These are phyloP conservation scores for Aspergillus fructus DNA, from an alignment of 2,329 filamentous ascomycete species.

Conservation along the genomic window DNA sequence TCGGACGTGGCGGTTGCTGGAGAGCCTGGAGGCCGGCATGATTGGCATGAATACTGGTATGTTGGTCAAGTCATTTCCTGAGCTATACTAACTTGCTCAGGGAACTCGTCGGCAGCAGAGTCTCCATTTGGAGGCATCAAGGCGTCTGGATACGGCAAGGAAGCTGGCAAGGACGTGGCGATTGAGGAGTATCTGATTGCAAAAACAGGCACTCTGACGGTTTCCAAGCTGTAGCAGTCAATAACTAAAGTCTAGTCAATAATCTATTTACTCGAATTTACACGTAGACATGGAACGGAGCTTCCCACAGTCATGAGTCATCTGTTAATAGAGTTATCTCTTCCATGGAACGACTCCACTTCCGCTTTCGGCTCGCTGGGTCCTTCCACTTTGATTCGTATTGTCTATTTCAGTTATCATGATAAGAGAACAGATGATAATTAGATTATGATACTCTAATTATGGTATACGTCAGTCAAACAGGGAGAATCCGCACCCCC, in stretches of 20 bases:
- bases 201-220: conserved; percentile 23
- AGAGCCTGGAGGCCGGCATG: conserved; percentile 20
- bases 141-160: conserved; percentile 48
- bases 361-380: too few relatives aligned
- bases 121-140: conserved; percentile 22
- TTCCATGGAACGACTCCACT: too few relatives aligned
- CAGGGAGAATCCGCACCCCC: background rate
- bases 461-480: background rate
- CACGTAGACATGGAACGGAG: too few relatives aligned
- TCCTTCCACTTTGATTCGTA: too few relatives aligned
- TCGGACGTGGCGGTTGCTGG: conserved; percentile 10
- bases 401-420: too few relatives aligned
- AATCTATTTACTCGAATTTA: too few relatives aligned
- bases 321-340: too few relatives aligned
- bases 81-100: background rate
- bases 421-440: too few relatives aligned
- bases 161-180: conserved; percentile 48
- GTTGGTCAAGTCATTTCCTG: too few relatives aligned
- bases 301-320: too few relatives aligned
- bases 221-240: background rate
- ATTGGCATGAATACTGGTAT: conserved; percentile 23
- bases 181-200: conserved; percentile 33
- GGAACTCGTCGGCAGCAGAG: conserved; percentile 23
- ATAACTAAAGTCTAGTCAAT: too few relatives aligned
- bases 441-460: too few relatives aligned